Evolutionary conservation across 1,284 basidiomycete genomes (phyloP), one percentile per base, ranked within the genome.

Genomic region (Schizopora paradoxa): DNA sequence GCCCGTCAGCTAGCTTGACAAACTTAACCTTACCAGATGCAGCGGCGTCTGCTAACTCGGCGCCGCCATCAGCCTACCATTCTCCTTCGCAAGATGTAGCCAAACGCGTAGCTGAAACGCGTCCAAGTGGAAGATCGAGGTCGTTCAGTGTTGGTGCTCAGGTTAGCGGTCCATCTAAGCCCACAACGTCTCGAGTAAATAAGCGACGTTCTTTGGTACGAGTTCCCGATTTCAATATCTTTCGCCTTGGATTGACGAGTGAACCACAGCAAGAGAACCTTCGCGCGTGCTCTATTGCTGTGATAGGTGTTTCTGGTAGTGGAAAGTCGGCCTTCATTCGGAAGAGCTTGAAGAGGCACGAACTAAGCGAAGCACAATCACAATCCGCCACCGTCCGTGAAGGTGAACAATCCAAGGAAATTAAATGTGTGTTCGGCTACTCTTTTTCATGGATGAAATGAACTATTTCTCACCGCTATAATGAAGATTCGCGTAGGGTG

Each of bases 291-390:
- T 76, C 77, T 3, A 63, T 89, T 16, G 75, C 76, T 29, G 77
- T 89, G 23, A 70, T 86, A 26, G 86, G 86, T n/a, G 69, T 74
- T 6, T 61, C 70, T 43, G 75, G 77, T 22, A 86, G 82, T 55
- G 86, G 86, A 47, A 89, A 88, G 63, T 81, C 82, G 1, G 72
- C 74, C 2, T 72, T 81, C 40, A 80, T 89, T 48, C 70, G 70
- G 36, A 83, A 80, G 60, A 85, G 86, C 23, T 66, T 85, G 41
- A 77, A 75, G 51, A 69, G 70, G 10, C 76, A 74, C 54, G 66
- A 69, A n/a, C 64, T 82, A 5, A 69, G 71, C 6, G 73, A 77
- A 29, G 65, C 74, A 16, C 58, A 58, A 41, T 42, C 61, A 53
- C 42, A 61, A 52, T 63, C 59, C 55, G 57, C 66, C 29, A 62